Percentiles rank a stretch among this genome's conserved stretches.
These are phyloP conservation scores for Nemania abortiva DNA, from an alignment of 2,329 filamentous ascomycete species.

Conservation along the genomic window DNA sequence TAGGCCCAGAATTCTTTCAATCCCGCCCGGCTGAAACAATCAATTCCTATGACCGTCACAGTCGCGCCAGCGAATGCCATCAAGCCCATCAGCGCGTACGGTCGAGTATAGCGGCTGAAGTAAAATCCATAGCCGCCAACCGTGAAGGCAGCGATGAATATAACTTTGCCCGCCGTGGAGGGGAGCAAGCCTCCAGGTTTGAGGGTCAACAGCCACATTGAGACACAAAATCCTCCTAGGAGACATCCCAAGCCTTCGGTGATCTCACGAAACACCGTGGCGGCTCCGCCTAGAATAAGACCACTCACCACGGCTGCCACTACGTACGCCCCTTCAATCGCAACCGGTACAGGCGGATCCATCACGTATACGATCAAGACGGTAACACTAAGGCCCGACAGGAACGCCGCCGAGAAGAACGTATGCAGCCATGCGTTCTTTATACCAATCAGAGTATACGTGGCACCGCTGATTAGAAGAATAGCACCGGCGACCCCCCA, in stretches of 20 bases:
- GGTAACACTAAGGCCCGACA: constrained; percentile 78
- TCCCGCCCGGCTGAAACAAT: constrained; percentile 90
- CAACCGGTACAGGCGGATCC: constrained; percentile 79
- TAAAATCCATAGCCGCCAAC: constrained; percentile 78
- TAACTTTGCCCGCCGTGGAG: constrained; percentile 71
- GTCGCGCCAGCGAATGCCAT: constrained; percentile 88
- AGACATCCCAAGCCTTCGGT: constrained; percentile 85
- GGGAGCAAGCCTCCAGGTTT: constrained; percentile 80
- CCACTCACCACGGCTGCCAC: constrained; percentile 82
- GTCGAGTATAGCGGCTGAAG: constrained; percentile 81
- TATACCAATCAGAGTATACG: constrained; percentile 82
- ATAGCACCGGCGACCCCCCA: constrained; percentile 83
- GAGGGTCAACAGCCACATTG: constrained; percentile 91
- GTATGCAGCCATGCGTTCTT: constrained; percentile 84
- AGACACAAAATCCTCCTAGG: constrained; percentile 85
- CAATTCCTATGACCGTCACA: constrained; percentile 82
- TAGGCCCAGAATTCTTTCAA: constrained; percentile 97
- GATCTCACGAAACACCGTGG: constrained; percentile 84
- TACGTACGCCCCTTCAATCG: constrained; percentile 87
- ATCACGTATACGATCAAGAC: constrained; percentile 92
- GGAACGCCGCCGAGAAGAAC: constrained; percentile 82
- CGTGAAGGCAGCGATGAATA: constrained; percentile 81
- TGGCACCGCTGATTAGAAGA: constrained; percentile 77
- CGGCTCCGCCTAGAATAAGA: constrained; percentile 76
- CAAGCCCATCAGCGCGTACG: constrained; percentile 79